phyloP scores from a whole-genome alignment of 2,329 filamentous ascomycete genomes.

The Phialemonium atrogriseum region DNA sequence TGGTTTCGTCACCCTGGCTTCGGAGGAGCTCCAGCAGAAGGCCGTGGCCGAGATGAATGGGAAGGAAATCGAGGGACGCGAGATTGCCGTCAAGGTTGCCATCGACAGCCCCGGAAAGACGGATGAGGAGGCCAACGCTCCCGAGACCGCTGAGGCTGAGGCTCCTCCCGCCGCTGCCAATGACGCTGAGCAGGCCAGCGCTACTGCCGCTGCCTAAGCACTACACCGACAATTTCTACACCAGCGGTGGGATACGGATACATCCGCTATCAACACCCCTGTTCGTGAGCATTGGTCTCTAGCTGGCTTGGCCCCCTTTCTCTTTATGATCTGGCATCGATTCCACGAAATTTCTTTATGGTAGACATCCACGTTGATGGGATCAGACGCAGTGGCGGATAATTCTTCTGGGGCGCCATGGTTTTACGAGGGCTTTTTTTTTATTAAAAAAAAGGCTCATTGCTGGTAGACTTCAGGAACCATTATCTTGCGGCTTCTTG shows the following conservation, averaged over 20 bases:
- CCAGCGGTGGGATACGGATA: no score
- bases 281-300: constrained; percentile 21
- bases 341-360: constrained; percentile 14
- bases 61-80: constrained; percentile 96
- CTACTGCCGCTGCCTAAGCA: constrained; percentile 20
- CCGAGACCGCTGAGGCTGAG: constrained; percentile 29
- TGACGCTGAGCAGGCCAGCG: constrained; percentile 12
- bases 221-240: background rate
- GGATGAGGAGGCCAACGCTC: constrained; percentile 68
- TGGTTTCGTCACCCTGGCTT: constrained; percentile 92
- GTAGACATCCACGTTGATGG: constrained; percentile 11
- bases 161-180: constrained; percentile 29
- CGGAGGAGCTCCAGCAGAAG: constrained; percentile 95
- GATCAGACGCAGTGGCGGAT: constrained; percentile 14
- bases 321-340: constrained; percentile 22
- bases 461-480: constrained; percentile 21
- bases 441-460: constrained; percentile 9
- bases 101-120: constrained; percentile 98
- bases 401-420: constrained; percentile 17
- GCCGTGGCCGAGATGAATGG: constrained; percentile 97
- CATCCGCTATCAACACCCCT: no score
- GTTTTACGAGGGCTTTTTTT: constrained; percentile 14
- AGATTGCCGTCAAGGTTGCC: constrained; percentile 99
- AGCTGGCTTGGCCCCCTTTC: constrained; percentile 18
- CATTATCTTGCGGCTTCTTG: constrained; percentile 23